Base-by-base conservation (phyloP, 257 asterid species). In the Haberlea rhodopensis region DNA sequence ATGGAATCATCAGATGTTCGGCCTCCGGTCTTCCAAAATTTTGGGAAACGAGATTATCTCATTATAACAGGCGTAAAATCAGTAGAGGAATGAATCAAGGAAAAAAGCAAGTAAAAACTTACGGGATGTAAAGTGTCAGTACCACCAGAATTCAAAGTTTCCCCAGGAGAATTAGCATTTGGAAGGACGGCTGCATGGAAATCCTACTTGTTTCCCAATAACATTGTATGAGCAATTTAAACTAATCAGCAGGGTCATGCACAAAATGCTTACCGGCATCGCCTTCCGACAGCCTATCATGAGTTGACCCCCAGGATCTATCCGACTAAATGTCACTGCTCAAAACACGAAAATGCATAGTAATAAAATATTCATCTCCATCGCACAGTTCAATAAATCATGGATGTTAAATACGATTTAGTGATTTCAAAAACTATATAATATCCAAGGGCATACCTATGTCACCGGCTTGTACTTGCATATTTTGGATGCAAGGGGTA, bases 381-480 rank as follows among this genome's bases (percentile, higher is more conserved):
- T 59, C 52, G 63, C 40, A 25, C 20, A 24, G n/a, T n/a, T n/a
- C n/a, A n/a, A n/a, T n/a, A 26, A 4, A 26, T 28, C 28, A 43
- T n/a, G 51, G 34, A 54, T 31, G 37, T 25, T 11, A 22, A 57
- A 31, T 5, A 43, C 20, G 15, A 16, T 43, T 16, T 15, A 43
- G 20, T 16, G 18, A 43, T 43, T 1, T 15, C 3, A 43, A 43
- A 40, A 1, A 43, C 1, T 15, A 15, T 15, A 15, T 16, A 43
- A 43, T 34, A 51, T 13, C 22, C 26, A 51, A 29, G 23, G 24
- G 63, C 31, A 60, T 91, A 94, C 99, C 99, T 48, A 97, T 90
- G 77, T 94, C 99, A 45, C 99, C 99, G 62, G 99, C 99, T 80
- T 90, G 90, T 71, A 94, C 76, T 74, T 86, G 96, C 97, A 94